Evolutionary conservation across 768 basidiomycete species (phyloP).

Genomic region (Podaxis sp.): DNA sequence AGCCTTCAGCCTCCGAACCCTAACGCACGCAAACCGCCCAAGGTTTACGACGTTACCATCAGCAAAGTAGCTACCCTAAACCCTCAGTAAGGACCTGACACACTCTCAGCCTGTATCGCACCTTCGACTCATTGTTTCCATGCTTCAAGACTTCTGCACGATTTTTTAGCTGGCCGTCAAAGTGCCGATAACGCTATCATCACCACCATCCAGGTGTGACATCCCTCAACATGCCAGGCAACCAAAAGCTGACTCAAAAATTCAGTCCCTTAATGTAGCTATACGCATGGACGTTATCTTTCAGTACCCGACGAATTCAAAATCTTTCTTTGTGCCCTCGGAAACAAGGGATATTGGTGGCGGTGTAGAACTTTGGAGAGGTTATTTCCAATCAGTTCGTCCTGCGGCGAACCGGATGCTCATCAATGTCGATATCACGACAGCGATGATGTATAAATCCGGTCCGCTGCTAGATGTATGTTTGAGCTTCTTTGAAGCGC

Average conservation of each 20-base stretch:
- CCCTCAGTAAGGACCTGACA: conserved; percentile 26
- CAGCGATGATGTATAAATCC: conserved; percentile 73
- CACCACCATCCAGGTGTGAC: conserved; percentile 59
- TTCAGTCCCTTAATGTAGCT: conserved; percentile 73
- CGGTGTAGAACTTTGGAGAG: conserved; percentile 74
- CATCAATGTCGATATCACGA: conserved; percentile 80
- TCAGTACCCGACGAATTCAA: conserved; percentile 71
- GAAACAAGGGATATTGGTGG: conserved; percentile 58
- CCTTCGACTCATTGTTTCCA: not conserved
- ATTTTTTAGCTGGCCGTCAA: conserved; percentile 64
- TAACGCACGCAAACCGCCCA: conserved; percentile 45
- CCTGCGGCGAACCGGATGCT: conserved; percentile 67
- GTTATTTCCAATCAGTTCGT: conserved; percentile 80
- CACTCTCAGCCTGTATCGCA: not conserved
- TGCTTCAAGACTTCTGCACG: conserved; percentile 54
- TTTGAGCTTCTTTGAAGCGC: conserved; percentile 47
- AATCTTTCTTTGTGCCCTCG: conserved; percentile 70
- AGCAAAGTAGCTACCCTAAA: conserved; percentile 51
- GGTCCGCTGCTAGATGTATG: conserved; percentile 62
- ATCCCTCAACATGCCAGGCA: not conserved
- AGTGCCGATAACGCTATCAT: conserved; percentile 66
- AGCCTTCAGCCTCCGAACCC: conserved; percentile 64
- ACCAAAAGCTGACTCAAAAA: not conserved
- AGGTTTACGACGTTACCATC: conserved; percentile 66
- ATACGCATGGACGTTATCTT: conserved; percentile 77